Conservation (phyloP, 371 early-diverging fungal species). For the Mortierella sp. region DNA sequence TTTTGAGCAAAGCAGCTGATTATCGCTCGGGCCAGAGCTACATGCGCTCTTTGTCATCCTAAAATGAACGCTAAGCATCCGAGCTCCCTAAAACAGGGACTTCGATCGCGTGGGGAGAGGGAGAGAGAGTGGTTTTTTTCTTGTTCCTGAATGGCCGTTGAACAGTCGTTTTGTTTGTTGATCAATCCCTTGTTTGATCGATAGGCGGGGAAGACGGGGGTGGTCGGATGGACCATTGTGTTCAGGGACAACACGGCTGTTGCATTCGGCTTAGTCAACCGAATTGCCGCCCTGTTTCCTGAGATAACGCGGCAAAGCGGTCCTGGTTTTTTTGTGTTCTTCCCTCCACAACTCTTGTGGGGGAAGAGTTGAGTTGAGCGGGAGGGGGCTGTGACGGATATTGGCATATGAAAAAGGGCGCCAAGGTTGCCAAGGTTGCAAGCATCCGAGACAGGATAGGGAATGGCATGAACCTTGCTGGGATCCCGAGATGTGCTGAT, state of each 20-base stretch:
- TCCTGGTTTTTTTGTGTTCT: too few species aligned
- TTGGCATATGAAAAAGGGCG: too few species aligned
- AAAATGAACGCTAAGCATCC: conserved; percentile 17
- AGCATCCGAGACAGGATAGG: too few species aligned
- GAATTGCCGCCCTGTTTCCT: background rate
- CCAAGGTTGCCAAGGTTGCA: too few species aligned
- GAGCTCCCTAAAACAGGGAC: background rate
- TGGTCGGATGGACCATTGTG: too few species aligned
- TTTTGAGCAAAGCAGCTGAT: conserved; percentile 9
- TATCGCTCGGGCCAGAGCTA: conserved; percentile 28
- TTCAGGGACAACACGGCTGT: too few species aligned
- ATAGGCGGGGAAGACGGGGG: background rate
- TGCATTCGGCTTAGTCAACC: conserved; percentile 20
- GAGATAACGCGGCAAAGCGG: too few species aligned
- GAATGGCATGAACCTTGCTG: too few species aligned
- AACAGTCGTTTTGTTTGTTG: background rate
- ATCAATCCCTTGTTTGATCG: background rate
- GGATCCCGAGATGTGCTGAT: too few species aligned
- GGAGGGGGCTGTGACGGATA: too few species aligned
- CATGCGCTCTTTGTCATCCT: conserved; percentile 12
- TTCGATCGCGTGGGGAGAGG: background rate
- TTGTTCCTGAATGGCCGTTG: background rate
- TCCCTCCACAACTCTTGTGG: too few species aligned
- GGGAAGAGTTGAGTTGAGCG: too few species aligned
- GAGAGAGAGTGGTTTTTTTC: background rate